Evolutionary conservation across 2,329 filamentous ascomycete species (phyloP), one percentile per base, ranked within the genome.

Genomic region (Fusarium beomiforme): DNA sequence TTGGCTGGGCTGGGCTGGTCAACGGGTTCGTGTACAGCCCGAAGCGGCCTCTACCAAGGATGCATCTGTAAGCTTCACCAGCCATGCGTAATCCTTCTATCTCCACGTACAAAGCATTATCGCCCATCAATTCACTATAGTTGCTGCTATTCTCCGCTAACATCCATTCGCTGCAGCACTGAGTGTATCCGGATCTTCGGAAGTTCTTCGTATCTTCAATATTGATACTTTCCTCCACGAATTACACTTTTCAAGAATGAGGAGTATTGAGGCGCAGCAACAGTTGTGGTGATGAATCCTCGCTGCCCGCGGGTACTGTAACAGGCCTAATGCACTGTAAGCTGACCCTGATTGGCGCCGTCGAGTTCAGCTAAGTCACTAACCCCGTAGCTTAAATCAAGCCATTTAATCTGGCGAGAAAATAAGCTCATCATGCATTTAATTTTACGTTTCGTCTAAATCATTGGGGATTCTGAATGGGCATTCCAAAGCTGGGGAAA

Each of bases 191-290:
- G 41, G 46, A 53, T 33, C 49, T 31, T 46, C 26, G 51, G 49
- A 41, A 33, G 21, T 13, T 46, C 36, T 6, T 34, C 29, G 39
- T n/a, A 37, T 24, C 37, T 31, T 9, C 36, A 44, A 37, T 24
- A 26, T 31, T 9, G 51, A 44, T n/a, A 6, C 34, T 29, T 54
- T n/a, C 39, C 24, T 37, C 55, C 62, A 23, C 31, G 14, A 67
- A 67, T 29, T 49, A 43, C 9, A n/a, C 37, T 56, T 46, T 46
- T 13, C 29, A 37, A 51, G 21, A 26, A 31, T 44, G 29, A 56
- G 19, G 39, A 24, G 29, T 46, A 64, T 33, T 54, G 68, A 71
- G 68, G 68, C 68, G 68, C 68, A 71, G 68, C 64, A 55, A 51
- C 39, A 37, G 51, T 21, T 54, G 46, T 67, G 26, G 41, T 62